Percentiles rank a stretch among this genome's conserved stretches.
Evolutionary conservation across 352 stramenopile genomes (phyloP).

Genomic region (Phytophthora fragariae): DNA sequence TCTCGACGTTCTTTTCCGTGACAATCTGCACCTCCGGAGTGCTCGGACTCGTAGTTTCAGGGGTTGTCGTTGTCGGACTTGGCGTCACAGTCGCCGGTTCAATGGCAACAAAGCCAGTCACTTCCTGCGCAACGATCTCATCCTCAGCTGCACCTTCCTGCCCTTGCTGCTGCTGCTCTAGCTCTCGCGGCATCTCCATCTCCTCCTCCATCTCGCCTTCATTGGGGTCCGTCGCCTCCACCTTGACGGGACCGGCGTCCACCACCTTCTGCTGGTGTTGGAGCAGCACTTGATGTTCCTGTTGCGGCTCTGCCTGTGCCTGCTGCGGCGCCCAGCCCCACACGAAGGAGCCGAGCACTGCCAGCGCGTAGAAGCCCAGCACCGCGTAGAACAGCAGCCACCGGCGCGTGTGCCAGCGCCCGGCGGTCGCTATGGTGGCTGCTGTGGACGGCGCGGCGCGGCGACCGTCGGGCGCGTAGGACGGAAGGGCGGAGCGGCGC

Average conservation of each 20-base stretch:
- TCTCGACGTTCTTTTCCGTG: slow-evolving; percentile 1
- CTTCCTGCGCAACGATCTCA: background rate
- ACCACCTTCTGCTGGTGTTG: slow-evolving; percentile 16
- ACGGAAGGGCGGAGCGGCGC: slow-evolving; percentile 43
- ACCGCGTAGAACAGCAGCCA: slow-evolving; percentile 43
- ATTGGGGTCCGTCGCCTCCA: slow-evolving; percentile 22
- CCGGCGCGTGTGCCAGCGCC: slow-evolving; percentile 23
- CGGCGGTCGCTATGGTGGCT: background rate
- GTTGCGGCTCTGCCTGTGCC: background rate
- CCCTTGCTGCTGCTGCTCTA: slow-evolving; percentile 9
- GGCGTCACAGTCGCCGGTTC: background rate
- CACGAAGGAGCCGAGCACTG: slow-evolving; percentile 28
- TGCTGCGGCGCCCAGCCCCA: slow-evolving; percentile 13
- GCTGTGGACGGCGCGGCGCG: slow-evolving; percentile 7
- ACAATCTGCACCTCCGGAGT: slow-evolving; percentile 1
- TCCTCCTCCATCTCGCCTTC: slow-evolving; percentile 11
- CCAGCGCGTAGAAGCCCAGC: slow-evolving; percentile 35
- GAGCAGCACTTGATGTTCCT: slow-evolving; percentile 7
- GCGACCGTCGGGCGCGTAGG: slow-evolving; percentile 18
- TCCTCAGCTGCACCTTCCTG: slow-evolving; percentile 13
- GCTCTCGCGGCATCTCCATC: background rate
- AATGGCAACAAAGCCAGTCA: background rate
- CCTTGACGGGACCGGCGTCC: slow-evolving; percentile 11
- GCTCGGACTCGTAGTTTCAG: slow-evolving; percentile 3
- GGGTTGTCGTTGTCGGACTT: background rate